Evolutionary conservation across 805 yeast genomes (phyloP).

Genomic region (Myxozyma sirexii): DNA sequence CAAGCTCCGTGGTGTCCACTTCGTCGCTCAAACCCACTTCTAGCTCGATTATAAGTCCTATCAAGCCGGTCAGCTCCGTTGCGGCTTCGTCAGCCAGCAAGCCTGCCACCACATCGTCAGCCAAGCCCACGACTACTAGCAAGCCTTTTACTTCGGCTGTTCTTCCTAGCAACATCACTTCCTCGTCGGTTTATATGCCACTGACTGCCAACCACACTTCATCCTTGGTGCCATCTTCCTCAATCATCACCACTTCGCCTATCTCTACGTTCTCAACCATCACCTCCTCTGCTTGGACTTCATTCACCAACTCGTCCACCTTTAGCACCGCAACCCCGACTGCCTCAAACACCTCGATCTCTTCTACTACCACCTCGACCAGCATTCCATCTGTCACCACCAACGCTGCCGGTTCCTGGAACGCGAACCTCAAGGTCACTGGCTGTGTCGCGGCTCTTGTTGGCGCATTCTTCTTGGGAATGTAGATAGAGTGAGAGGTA

Average conservation of each 20-base stretch:
- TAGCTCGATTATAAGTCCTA: neutral
- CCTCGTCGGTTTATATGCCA: neutral
- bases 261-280: neutral
- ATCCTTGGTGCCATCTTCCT: neutral
- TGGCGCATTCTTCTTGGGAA: neutral
- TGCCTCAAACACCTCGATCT: neutral
- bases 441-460: constrained; percentile 1
- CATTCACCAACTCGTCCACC: neutral
- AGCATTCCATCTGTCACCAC: neutral
- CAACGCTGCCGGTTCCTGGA: constrained; percentile 1
- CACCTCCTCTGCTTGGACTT: neutral
- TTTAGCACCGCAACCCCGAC: neutral
- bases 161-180: neutral
- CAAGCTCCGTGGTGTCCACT: neutral
- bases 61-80: neutral
- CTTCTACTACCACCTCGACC: neutral
- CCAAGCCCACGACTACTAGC: neutral
- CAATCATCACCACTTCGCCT: neutral
- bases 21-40: neutral
- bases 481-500: neutral
- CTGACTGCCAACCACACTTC: neutral
- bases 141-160: neutral
- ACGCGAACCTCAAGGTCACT: neutral
- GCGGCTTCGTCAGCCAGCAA: neutral
- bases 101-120: neutral